phyloP scores from a whole-genome alignment of 2,329 filamentous ascomycete species.

The Grosmannia penicillata region DNA sequence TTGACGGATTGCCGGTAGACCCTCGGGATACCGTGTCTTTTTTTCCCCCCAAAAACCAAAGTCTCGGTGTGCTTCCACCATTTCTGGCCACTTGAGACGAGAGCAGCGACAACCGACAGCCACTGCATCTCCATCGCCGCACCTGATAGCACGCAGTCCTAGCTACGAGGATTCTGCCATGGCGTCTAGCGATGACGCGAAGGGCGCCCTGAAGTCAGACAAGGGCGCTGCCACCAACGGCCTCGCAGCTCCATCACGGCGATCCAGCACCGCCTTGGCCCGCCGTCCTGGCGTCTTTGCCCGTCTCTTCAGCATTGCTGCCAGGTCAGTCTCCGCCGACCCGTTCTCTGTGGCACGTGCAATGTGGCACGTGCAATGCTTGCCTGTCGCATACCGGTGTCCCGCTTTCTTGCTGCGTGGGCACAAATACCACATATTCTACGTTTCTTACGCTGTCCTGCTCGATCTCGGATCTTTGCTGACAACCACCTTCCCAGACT shows the following conservation, averaged over 20 bases:
- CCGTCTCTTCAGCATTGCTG: not conserved
- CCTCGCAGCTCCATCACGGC: not conserved
- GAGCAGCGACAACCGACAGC: too few species aligned
- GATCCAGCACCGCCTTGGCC: too few species aligned
- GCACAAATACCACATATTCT: too few species aligned
- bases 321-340: not conserved
- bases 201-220: not conserved
- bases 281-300: too few species aligned
- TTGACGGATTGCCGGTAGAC: too few species aligned
- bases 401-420: too few species aligned
- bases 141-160: not conserved
- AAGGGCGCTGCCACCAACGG: not conserved
- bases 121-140: not conserved
- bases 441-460: not conserved
- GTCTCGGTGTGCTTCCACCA: too few species aligned
- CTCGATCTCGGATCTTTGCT: not conserved
- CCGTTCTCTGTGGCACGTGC: too few species aligned
- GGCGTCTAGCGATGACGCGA: not conserved
- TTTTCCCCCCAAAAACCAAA: too few species aligned
- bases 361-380: too few species aligned
- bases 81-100: not conserved
- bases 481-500: constrained; percentile 40
- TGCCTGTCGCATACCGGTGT: too few species aligned
- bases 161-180: not conserved
- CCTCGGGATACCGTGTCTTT: too few species aligned